Evolutionary conservation across 225 moss, liverwort and hornwort species (phyloP), one percentile per base, ranked within the genome.

Genomic region (Straminergon stramineum): DNA sequence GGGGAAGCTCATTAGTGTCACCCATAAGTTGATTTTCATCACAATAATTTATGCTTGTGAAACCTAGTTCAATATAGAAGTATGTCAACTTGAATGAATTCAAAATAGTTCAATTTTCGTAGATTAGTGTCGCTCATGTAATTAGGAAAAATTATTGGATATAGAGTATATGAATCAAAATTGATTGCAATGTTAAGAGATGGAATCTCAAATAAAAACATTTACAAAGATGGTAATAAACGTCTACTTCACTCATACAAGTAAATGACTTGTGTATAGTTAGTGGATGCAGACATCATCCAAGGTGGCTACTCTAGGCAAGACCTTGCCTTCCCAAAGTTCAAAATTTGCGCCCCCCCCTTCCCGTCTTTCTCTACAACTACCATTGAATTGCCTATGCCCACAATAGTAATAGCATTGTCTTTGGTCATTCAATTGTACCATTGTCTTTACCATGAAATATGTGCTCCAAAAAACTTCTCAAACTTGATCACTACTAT

Each of bases 301-400:
- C 91, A 98, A 88, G 26, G 88, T 91, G 5, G 95, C 97, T 82
- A 98, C 96, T 35, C 97, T 96, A 3, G 95, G 97, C 15, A 98
- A 90, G 71, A 96, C 94, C 89, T 96, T 96, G 84, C 98, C 97
- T 85, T 98, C 97, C 92, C 97, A 86, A 82, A 97, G 94, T 91
- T 97, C 96, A 82, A 98, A 88, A 91, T 96, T 96, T 39, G 95
- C 96, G 28, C 96, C 96, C 3, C 95, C 96, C 96, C 3, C 94
- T 94, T 10, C n/a, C n/a, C n/a, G 2, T 94, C 96, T 90, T 98
- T 96, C 91, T 98, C 97, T 34, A 98, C 95, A 15, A 95, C 97
- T 19, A 96, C 96, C n/a, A 98, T 97, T 2, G 96, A 97, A 84
- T 98, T 96, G 22, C 96, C 97, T 88, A 96, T 97, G 78, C 96